phyloP scores from a whole-genome alignment of 768 basidiomycete species.

The Ramaria sp. region DNA sequence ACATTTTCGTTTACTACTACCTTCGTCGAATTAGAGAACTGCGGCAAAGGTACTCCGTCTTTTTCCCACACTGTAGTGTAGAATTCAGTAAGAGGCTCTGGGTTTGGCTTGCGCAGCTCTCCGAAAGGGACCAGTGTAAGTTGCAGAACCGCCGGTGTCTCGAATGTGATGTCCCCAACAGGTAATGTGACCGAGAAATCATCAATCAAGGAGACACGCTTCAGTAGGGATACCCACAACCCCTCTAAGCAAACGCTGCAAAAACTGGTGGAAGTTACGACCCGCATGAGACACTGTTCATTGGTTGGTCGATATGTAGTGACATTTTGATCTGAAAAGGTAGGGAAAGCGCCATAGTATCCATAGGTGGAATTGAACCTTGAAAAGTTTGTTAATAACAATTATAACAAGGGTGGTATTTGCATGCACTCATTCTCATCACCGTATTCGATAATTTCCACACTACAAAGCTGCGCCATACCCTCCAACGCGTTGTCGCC shows the following conservation, averaged over 20 bases:
- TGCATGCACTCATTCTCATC: conserved; percentile 42
- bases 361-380: conserved; percentile 53
- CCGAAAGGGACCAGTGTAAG: conserved; percentile 49
- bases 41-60: conserved; percentile 32
- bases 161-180: conserved; percentile 26
- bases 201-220: conserved; percentile 53
- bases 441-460: conserved; percentile 67
- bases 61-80: conserved; percentile 50
- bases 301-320: conserved; percentile 77
- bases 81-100: conserved; percentile 27
- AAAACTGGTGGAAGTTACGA: conserved; percentile 57
- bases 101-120: conserved; percentile 31
- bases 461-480: conserved; percentile 64
- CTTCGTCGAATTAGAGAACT: conserved; percentile 40
- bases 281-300: conserved; percentile 75
- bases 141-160: neutral
- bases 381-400: neutral
- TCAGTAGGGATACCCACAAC: conserved; percentile 59
- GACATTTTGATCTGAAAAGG: conserved; percentile 56
- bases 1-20: conserved; percentile 24
- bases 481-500: conserved; percentile 37
- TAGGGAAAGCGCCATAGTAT: conserved; percentile 62
- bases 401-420: conserved; percentile 2
- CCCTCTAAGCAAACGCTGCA: conserved; percentile 67
- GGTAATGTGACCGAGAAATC: conserved; percentile 18